These are phyloP conservation scores for Rhynchospora breviuscula DNA, from an alignment of 176 grass and related monocot species.

Conservation along the genomic window DNA sequence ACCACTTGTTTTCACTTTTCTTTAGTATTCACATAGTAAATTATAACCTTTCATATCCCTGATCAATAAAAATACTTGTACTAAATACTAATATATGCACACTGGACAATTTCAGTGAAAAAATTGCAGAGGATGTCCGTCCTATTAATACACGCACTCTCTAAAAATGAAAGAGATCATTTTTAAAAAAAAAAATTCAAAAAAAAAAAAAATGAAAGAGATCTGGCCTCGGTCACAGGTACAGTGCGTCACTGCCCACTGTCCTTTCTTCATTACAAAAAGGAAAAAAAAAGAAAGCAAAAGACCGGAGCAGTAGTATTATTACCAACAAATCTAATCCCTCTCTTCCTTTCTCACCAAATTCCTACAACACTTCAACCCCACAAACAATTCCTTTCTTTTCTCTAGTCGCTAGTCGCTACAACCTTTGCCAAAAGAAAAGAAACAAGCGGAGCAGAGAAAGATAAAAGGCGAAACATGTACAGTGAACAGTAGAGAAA, in stretches of 20 bases:
- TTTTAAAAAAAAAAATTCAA: too few species aligned
- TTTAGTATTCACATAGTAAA: not conserved
- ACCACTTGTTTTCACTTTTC: not conserved
- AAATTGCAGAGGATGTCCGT: not conserved
- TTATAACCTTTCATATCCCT: not conserved
- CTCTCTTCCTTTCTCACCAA: slow-evolving; percentile 1
- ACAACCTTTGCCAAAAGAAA: slow-evolving; percentile 26
- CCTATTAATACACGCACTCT: not conserved
- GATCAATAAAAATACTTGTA: not conserved
- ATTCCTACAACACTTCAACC: not conserved
- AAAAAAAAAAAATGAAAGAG: not conserved
- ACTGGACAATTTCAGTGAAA: not conserved
- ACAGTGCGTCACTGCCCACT: not conserved
- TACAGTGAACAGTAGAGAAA: slow-evolving; percentile 10
- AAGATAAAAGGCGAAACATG: not conserved
- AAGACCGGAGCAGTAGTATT: not conserved
- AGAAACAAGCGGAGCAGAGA: slow-evolving; percentile 25
- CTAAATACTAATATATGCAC: not conserved
- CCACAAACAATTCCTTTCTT: not conserved
- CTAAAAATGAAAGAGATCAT: not conserved
- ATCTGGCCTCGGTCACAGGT: not conserved
- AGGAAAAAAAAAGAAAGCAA: not conserved
- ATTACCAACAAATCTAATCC: not conserved
- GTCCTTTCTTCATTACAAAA: not conserved
- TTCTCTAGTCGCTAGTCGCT: not conserved